These are phyloP conservation scores for Myochromella boudieri DNA, from an alignment of 768 basidiomycete species.

Conservation along the genomic window DNA sequence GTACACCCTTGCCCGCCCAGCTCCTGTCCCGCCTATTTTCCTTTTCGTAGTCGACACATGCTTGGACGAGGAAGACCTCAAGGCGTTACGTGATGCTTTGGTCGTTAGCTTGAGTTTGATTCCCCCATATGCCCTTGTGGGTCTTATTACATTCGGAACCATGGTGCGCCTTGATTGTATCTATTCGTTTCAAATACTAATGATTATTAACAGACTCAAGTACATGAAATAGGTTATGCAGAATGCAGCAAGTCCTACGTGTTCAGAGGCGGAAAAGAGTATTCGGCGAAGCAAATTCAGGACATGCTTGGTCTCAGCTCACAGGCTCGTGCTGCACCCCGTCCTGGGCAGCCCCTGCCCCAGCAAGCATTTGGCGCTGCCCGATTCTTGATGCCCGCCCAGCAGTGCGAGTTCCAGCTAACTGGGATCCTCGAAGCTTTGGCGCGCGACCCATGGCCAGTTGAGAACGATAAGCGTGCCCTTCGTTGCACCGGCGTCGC, in stretches of 20 bases:
- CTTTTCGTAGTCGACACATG: slow-evolving; percentile 98
- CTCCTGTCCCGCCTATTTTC: slow-evolving; percentile 93
- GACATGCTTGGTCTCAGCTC: slow-evolving; percentile 93
- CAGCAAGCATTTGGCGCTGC: slow-evolving; percentile 81
- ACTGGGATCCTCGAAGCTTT: slow-evolving; percentile 90
- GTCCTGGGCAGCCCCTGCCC: slow-evolving; percentile 81
- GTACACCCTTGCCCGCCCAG: slow-evolving; percentile 93
- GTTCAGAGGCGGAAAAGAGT: slow-evolving; percentile 98
- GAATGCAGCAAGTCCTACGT: slow-evolving; percentile 98
- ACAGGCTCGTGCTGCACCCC: slow-evolving; percentile 79
- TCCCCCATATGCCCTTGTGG: slow-evolving; percentile 92
- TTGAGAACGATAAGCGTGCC: slow-evolving; percentile 90
- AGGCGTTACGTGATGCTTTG: slow-evolving; percentile 92
- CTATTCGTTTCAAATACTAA: not conserved
- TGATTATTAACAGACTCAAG: slow-evolving; percentile 74
- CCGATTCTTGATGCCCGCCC: slow-evolving; percentile 88
- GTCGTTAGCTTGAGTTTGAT: slow-evolving; percentile 92
- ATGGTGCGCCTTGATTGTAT: slow-evolving; percentile 61
- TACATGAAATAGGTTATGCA: slow-evolving; percentile 95
- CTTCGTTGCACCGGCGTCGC: slow-evolving; percentile 96
- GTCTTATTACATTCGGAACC: slow-evolving; percentile 94
- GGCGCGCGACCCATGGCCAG: slow-evolving; percentile 94
- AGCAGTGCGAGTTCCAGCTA: slow-evolving; percentile 94
- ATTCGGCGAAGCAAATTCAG: slow-evolving; percentile 92
- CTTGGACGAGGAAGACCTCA: slow-evolving; percentile 92